Percentiles rank a stretch among this genome's conserved stretches.
These are phyloP conservation scores for Fusarium hainanense DNA, from an alignment of 2,329 filamentous ascomycete genomes.

Conservation along the genomic window DNA sequence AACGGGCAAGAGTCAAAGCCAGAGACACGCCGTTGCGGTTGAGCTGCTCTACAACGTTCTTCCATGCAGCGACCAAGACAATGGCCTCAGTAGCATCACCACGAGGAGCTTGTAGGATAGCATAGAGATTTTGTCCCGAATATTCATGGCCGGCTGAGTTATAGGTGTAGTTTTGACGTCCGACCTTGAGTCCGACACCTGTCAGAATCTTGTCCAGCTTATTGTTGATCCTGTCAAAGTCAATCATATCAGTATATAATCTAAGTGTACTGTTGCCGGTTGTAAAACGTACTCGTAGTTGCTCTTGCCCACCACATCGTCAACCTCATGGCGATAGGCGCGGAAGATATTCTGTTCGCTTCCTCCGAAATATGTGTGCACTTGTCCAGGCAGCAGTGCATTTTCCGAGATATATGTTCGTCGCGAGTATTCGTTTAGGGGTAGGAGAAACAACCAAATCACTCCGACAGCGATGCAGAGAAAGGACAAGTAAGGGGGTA, in stretches of 20 bases:
- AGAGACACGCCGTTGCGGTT: slow-evolving; percentile 91
- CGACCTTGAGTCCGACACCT: slow-evolving; percentile 85
- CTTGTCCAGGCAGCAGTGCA: slow-evolving; percentile 92
- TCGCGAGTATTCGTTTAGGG: slow-evolving; percentile 89
- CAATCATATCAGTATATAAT: not conserved
- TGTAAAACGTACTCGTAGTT: slow-evolving; percentile 62
- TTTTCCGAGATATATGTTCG: slow-evolving; percentile 98
- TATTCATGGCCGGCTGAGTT: slow-evolving; percentile 78
- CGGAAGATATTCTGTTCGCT: slow-evolving; percentile 96
- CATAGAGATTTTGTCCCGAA: slow-evolving; percentile 90
- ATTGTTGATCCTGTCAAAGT: slow-evolving; percentile 66
- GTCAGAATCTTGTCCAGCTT: slow-evolving; percentile 80
- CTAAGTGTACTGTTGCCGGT: not conserved
- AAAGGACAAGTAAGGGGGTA: slow-evolving; percentile 88
- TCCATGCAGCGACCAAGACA: slow-evolving; percentile 90
- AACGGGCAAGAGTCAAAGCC: slow-evolving; percentile 86
- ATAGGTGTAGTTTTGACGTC: slow-evolving; percentile 89
- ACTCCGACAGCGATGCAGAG: slow-evolving; percentile 87
- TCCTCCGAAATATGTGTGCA: slow-evolving; percentile 96
- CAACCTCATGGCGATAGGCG: slow-evolving; percentile 87
- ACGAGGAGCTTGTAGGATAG: slow-evolving; percentile 89
- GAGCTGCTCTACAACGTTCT: slow-evolving; percentile 78
- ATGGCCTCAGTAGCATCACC: slow-evolving; percentile 98
- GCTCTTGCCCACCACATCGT: slow-evolving; percentile 65
- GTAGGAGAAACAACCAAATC: slow-evolving; percentile 88